Base-by-base conservation (phyloP, 345 rosid species). In the Syzygium aromaticum region DNA sequence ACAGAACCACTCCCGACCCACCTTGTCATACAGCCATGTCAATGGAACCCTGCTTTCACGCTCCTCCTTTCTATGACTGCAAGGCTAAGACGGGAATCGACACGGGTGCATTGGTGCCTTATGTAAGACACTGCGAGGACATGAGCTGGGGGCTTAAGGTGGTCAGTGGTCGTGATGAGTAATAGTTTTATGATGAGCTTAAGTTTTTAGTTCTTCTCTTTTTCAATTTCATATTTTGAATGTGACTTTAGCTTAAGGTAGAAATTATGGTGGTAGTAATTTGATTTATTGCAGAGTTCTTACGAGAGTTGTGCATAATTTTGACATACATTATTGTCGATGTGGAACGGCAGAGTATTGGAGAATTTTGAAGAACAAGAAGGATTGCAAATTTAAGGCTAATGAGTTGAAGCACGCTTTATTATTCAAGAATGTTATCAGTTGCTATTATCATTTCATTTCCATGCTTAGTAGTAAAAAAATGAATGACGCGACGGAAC, bases 11-110 rank as follows among this genome's bases (percentile, higher is more conserved):
- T 19, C 85, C 92, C 0, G 67, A 92, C 84, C 95, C 95, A 7
- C 93, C 96, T 78, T 95, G 98, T 87, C 90, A 88, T 46, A 87
- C 92, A 80, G 96, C 94, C 84, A 90, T 91, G 92, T 94, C 96
- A 10, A 91, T 94, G 90, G 98, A 95, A 91, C 97, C 97, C 77
- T 95, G 98, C 59, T 95, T 95, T 89, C 98, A 95, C 86, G 92
- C 97, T 85, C 97, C 97, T 77, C 97, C 97, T 14, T 92, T 90
- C 86, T 94, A 94, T 25, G 96, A 94, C 52, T 94, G 97, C 93
- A 94, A 92, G 89, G 93, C 93, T 51, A 93, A 91, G 91, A 85
- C 57, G 54, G 96, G 96, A 85, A 89, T 87, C 14, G 98, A 94
- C 80, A 92, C 96, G 0, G 93, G 94, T 83, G 89, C 61, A 14